Conservation (phyloP, 352 stramenopile genomes). For the Blastocystis sp. region DNA sequence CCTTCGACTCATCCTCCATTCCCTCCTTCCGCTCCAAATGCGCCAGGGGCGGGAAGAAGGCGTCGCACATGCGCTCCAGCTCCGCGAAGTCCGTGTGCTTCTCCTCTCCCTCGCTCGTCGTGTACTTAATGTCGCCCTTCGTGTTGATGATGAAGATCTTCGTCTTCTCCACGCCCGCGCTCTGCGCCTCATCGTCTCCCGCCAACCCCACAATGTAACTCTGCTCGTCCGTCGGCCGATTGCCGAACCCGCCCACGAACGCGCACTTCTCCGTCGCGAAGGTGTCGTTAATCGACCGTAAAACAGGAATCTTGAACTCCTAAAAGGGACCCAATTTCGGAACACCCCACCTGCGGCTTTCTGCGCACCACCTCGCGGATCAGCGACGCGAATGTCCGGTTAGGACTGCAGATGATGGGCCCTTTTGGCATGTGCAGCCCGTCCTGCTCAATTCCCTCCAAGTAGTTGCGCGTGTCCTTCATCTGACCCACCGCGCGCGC, state of each 20-base stretch:
- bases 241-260: slow-evolving; percentile 58
- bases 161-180: slow-evolving; percentile 40
- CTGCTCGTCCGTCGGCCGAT: slow-evolving; percentile 52
- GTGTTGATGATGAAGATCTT: slow-evolving; percentile 69
- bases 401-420: slow-evolving; percentile 60
- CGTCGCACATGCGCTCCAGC: slow-evolving; percentile 36
- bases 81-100: slow-evolving; percentile 29
- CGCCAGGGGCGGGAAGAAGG: slow-evolving; percentile 32
- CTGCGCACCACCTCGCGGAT: slow-evolving; percentile 64
- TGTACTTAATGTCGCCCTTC: slow-evolving; percentile 60
- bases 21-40: slow-evolving; percentile 10
- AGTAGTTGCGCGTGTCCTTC: slow-evolving; percentile 66
- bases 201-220: slow-evolving; percentile 34
- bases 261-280: slow-evolving; percentile 10
- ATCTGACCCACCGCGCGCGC: slow-evolving; percentile 68
- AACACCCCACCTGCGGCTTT: slow-evolving; percentile 64
- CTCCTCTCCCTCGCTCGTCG: slow-evolving; percentile 5
- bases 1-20: slow-evolving; percentile 27
- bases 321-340: background rate
- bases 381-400: slow-evolving; percentile 62
- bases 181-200: background rate
- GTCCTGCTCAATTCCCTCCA: slow-evolving; percentile 64
- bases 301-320: slow-evolving; percentile 66
- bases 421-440: slow-evolving; percentile 55
- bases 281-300: slow-evolving; percentile 47